These are phyloP conservation scores for Suillus paluster DNA, from an alignment of 768 basidiomycete species.

Conservation along the genomic window DNA sequence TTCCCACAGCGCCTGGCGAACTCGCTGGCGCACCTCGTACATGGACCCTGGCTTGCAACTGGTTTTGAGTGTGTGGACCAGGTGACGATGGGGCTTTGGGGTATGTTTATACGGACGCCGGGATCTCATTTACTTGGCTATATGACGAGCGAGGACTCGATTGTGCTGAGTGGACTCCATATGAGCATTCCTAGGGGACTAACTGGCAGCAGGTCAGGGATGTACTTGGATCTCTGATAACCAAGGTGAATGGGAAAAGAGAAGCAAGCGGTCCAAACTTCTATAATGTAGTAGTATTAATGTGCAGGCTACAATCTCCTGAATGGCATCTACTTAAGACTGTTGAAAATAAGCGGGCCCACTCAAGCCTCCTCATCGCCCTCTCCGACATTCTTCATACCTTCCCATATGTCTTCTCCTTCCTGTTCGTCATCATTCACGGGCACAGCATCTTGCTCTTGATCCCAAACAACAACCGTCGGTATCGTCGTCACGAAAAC, in stretches of 20 bases:
- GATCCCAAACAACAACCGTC: constrained; percentile 69
- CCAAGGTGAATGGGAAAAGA: not conserved
- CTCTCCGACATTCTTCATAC: constrained; percentile 58
- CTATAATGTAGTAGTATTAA: not conserved
- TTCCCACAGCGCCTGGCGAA: not conserved
- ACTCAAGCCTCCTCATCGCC: constrained; percentile 35
- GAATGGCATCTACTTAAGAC: not conserved
- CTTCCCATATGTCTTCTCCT: constrained; percentile 72
- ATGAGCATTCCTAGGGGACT: not conserved
- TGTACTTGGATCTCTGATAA: not conserved
- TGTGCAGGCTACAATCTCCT: not conserved
- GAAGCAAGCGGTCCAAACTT: not conserved
- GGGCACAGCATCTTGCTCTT: constrained; percentile 17
- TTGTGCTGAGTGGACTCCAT: not conserved
- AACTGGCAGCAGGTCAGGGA: not conserved
- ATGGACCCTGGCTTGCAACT: not conserved
- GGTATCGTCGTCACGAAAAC: constrained; percentile 65
- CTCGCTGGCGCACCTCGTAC: not conserved
- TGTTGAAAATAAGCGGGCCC: constrained; percentile 1
- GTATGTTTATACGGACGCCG: not conserved
- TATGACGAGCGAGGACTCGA: not conserved
- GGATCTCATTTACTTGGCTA: not conserved
- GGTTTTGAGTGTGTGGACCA: not conserved
- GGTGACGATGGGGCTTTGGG: not conserved
- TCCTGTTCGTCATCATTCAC: constrained; percentile 35